phyloP scores from a whole-genome alignment of 352 stramenopile species.

The Pythium insidiosum region DNA sequence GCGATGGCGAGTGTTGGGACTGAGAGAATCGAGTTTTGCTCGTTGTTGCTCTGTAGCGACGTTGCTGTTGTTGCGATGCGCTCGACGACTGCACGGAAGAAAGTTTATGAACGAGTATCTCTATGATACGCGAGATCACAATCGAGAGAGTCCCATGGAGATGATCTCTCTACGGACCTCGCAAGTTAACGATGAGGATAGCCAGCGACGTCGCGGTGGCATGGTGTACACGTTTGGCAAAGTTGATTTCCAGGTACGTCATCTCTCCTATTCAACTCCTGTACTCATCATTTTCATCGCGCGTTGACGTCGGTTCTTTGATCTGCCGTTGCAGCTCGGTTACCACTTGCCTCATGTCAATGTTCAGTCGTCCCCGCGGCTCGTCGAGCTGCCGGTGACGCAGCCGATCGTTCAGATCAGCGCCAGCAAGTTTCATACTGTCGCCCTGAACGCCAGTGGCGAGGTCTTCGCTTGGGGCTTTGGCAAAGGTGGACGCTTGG shows the following conservation, averaged over 20 bases:
- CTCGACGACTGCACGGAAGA: constrained; percentile 33
- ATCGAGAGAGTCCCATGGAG: constrained; percentile 53
- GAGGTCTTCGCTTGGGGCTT: constrained; percentile 81
- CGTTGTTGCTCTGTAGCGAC: constrained; percentile 27
- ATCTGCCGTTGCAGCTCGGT: constrained; percentile 36
- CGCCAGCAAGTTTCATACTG: constrained; percentile 75
- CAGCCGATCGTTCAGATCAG: constrained; percentile 58
- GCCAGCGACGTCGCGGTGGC: constrained; percentile 16
- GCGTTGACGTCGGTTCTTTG: no score
- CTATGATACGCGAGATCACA: constrained; percentile 41
- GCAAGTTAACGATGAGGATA: constrained; percentile 4
- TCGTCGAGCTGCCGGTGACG: constrained; percentile 43
- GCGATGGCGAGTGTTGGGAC: neutral
- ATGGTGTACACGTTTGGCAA: constrained; percentile 83
- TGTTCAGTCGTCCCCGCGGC: constrained; percentile 52
- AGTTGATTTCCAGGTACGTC: constrained; percentile 68
- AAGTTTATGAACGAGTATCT: constrained; percentile 45
- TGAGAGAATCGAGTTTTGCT: no score
- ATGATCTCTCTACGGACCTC: constrained; percentile 26
- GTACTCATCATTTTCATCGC: constrained; percentile 1
- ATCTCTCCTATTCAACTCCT: constrained; percentile 3
- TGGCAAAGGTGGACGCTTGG: constrained; percentile 68
- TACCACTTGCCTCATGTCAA: constrained; percentile 80
- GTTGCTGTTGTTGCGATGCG: constrained; percentile 60
- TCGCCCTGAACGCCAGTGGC: constrained; percentile 50